phyloP scores from a whole-genome alignment of 176 grass and related monocot genomes.

The Echinochloa phyllopogon region DNA sequence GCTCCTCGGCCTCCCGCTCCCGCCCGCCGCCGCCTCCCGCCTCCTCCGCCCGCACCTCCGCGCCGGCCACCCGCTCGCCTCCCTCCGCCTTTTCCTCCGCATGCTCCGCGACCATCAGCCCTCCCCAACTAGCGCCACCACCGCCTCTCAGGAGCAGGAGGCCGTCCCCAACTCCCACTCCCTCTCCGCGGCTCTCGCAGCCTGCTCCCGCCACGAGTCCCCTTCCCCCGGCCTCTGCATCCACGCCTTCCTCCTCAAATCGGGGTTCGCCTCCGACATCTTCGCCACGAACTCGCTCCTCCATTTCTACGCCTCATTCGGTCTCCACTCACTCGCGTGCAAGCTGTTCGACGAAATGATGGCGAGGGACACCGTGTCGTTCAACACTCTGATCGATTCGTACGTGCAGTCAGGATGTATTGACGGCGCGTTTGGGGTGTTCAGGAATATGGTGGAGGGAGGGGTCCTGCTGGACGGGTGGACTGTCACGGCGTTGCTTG shows the following conservation, averaged over 20 bases:
- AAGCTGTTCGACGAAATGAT: slow-evolving; percentile 58
- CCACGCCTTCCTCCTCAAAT: slow-evolving; percentile 63
- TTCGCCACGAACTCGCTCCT: slow-evolving; percentile 54
- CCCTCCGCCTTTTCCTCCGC: slow-evolving; percentile 45
- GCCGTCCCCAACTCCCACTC: slow-evolving; percentile 35
- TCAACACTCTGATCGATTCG: slow-evolving; percentile 51
- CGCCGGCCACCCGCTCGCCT: slow-evolving; percentile 42
- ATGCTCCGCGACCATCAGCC: slow-evolving; percentile 18
- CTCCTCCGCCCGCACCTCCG: slow-evolving; percentile 63
- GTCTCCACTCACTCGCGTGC: background rate
- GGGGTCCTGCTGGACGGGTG: slow-evolving; percentile 35
- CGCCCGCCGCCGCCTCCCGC: slow-evolving; percentile 36
- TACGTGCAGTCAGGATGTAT: background rate
- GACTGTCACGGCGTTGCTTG: slow-evolving; percentile 26
- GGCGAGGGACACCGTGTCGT: slow-evolving; percentile 7
- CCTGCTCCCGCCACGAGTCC: slow-evolving; percentile 41
- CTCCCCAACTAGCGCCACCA: no score
- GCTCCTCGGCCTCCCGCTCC: slow-evolving; percentile 56
- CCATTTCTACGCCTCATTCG: slow-evolving; percentile 48
- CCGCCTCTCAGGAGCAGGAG: background rate
- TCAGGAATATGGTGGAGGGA: slow-evolving; percentile 26
- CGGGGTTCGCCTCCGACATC: slow-evolving; percentile 48
- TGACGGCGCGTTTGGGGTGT: background rate
- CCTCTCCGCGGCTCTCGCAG: slow-evolving; percentile 43
- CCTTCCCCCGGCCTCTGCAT: slow-evolving; percentile 44